These are phyloP conservation scores for Eimeria brunetti DNA, from an alignment of 169 alveolate genomes.

Conservation along the genomic window DNA sequence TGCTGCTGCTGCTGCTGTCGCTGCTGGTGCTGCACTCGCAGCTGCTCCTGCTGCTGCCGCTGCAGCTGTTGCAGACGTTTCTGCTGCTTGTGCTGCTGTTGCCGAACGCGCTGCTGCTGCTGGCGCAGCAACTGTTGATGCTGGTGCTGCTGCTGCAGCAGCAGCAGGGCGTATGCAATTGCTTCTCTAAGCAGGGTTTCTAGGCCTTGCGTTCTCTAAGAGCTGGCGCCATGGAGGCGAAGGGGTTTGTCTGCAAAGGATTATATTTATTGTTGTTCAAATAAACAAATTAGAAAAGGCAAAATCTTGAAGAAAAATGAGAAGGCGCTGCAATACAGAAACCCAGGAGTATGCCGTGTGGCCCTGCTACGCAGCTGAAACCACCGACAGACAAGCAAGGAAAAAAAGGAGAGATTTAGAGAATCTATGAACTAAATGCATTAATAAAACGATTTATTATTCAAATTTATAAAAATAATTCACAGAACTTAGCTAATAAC, in stretches of 20 bases:
- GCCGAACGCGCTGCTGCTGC: background rate
- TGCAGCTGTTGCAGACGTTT: background rate
- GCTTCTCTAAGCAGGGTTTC: background rate
- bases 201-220: background rate
- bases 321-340: background rate
- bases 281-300: background rate
- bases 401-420: background rate
- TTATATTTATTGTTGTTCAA: background rate
- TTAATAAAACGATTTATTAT: background rate
- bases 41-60: background rate
- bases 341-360: background rate
- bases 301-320: background rate
- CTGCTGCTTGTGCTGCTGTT: background rate
- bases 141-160: slow-evolving; percentile 1
- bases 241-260: too few species aligned
- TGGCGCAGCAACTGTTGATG: slow-evolving; percentile 1
- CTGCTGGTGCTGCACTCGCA: background rate
- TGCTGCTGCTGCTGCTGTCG: background rate
- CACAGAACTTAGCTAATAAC: background rate
- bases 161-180: background rate
- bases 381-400: background rate
- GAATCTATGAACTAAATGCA: background rate
- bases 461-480: background rate
- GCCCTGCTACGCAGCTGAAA: background rate
- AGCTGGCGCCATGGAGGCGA: background rate